phyloP scores from a whole-genome alignment of 2,329 filamentous ascomycete species.

The Xylaria sp. region DNA sequence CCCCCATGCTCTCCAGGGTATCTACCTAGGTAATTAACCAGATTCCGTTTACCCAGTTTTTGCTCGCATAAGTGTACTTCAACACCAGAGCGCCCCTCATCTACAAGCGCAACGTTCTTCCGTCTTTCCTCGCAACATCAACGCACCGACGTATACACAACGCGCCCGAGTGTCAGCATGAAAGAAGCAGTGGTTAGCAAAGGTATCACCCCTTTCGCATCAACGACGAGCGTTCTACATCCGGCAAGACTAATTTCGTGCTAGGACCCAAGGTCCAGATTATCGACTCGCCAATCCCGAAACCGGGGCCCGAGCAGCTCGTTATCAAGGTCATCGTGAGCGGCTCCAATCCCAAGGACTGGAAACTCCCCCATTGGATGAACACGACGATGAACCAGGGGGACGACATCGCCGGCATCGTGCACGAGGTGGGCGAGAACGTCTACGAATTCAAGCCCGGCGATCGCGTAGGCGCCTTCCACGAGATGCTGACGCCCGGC shows the following conservation, averaged over 20 bases:
- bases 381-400: constrained; percentile 56
- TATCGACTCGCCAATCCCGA: constrained; percentile 55
- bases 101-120: neutral
- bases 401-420: constrained; percentile 66
- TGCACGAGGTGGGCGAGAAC: constrained; percentile 64
- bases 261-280: constrained; percentile 51
- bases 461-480: constrained; percentile 61
- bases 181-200: constrained; percentile 45
- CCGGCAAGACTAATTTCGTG: neutral
- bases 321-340: constrained; percentile 57
- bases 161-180: constrained; percentile 34
- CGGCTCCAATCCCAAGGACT: constrained; percentile 62
- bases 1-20: constrained; percentile 6
- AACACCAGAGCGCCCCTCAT: neutral
- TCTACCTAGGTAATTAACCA: constrained; percentile 5
- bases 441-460: constrained; percentile 67
- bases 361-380: constrained; percentile 52
- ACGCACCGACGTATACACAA: neutral
- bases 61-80: neutral
- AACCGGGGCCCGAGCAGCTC: constrained; percentile 54
- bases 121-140: neutral
- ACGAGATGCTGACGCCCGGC: constrained; percentile 61
- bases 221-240: neutral
- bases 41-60: neutral
- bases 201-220: constrained; percentile 27